These are phyloP conservation scores for Fusarium sp. DNA, from an alignment of 2,329 filamentous ascomycete species.

Conservation along the genomic window DNA sequence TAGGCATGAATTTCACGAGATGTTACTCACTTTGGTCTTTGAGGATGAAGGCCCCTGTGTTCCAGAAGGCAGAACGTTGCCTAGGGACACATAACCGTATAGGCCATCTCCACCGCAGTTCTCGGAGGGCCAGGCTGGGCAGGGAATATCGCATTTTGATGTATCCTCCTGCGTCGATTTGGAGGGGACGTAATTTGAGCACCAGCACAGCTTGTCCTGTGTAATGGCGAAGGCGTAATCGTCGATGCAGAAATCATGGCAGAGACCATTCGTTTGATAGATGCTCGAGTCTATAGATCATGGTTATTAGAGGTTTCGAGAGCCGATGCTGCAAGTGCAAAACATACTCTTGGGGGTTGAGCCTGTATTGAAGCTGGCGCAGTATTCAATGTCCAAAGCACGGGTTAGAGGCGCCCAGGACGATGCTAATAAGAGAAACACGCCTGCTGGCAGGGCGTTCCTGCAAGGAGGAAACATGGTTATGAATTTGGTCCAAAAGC, in stretches of 20 bases:
- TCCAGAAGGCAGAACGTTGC: conserved; percentile 62
- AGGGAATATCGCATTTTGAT: conserved; percentile 64
- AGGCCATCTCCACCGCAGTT: conserved; percentile 71
- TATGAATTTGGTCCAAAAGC: conserved; percentile 24
- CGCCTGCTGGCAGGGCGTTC: conserved; percentile 33
- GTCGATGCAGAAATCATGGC: conserved; percentile 66
- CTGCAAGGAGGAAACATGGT: conserved; percentile 37
- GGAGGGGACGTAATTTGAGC: conserved; percentile 74
- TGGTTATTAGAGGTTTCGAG: neutral
- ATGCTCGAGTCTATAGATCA: conserved; percentile 59
- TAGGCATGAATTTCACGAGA: conserved; percentile 23
- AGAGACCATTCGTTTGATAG: conserved; percentile 77
- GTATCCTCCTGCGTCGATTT: conserved; percentile 52
- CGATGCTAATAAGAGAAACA: conserved; percentile 39
- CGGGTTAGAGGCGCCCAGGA: conserved; percentile 37
- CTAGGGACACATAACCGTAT: conserved; percentile 74
- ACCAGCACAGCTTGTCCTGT: conserved; percentile 76
- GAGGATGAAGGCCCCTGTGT: conserved; percentile 53
- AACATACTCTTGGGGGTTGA: conserved; percentile 46
- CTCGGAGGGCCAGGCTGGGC: conserved; percentile 76
- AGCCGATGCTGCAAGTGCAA: neutral
- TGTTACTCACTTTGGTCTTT: conserved; percentile 44
- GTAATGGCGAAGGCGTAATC: conserved; percentile 76
- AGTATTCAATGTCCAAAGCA: conserved; percentile 47
- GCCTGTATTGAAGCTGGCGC: conserved; percentile 52